Evolutionary conservation across 306 rosid genomes (phyloP).

Genomic region (Citrullus amarus): DNA sequence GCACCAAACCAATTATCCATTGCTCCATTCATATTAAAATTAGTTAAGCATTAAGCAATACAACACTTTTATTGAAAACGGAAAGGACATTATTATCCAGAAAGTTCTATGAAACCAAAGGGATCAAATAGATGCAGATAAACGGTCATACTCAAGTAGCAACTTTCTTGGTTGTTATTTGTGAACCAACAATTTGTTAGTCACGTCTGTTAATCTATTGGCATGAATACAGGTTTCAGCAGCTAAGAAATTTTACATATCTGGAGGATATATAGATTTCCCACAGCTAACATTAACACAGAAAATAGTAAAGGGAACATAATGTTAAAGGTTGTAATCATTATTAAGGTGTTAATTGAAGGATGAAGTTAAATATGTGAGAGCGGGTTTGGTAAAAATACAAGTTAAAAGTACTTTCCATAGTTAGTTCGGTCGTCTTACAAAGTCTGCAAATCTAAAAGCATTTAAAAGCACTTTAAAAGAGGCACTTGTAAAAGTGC

Average conservation of each 20-base stretch:
- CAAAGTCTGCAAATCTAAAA: background rate
- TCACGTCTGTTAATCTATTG: background rate
- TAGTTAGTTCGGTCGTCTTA: background rate
- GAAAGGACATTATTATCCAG: background rate
- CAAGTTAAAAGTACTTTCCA: background rate
- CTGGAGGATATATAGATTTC: background rate
- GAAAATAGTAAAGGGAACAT: background rate
- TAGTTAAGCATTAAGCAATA: background rate
- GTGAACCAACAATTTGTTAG: background rate
- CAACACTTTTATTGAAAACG: background rate
- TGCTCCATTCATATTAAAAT: background rate
- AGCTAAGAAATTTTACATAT: background rate
- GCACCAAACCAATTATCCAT: background rate
- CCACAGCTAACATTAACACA: background rate
- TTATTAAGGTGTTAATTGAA: background rate
- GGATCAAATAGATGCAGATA: background rate
- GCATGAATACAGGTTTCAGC: background rate
- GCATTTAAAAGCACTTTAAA: background rate
- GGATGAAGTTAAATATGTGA: background rate
- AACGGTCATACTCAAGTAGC: background rate
- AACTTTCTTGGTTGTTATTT: background rate
- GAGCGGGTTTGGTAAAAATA: background rate
- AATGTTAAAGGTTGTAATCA: background rate
- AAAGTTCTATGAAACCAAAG: background rate
- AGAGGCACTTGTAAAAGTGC: background rate